These are phyloP conservation scores for Oryza longistaminata DNA, from an alignment of 176 grass and related monocot species.

Conservation along the genomic window DNA sequence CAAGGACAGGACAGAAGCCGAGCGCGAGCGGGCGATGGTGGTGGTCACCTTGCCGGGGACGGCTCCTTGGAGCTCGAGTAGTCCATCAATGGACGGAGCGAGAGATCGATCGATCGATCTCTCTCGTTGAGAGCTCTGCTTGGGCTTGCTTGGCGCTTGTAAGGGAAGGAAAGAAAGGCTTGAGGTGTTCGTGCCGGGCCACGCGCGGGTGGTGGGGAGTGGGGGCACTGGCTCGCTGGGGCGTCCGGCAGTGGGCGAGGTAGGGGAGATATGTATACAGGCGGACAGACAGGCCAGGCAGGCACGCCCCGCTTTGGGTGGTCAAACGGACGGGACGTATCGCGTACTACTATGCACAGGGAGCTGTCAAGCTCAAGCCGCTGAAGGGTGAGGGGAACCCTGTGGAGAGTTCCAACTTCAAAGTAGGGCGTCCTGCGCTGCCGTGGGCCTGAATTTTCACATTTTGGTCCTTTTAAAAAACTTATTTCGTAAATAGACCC, in stretches of 20 bases:
- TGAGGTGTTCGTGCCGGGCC: neutral
- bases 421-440: too few species aligned
- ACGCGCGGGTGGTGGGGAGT: neutral
- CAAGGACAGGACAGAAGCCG: neutral
- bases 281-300: neutral
- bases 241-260: neutral
- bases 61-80: constrained; percentile 36
- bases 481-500: too few species aligned
- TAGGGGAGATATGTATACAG: neutral
- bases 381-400: too few species aligned
- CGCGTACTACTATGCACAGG: neutral
- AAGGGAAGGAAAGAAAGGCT: neutral
- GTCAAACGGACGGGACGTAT: neutral
- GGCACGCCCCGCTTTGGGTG: neutral
- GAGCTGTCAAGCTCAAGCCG: neutral
- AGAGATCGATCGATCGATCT: neutral
- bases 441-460: too few species aligned
- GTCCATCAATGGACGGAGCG: constrained; percentile 19
- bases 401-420: too few species aligned
- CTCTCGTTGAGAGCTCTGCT: neutral
- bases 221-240: neutral
- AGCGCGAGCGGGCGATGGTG: neutral
- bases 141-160: neutral
- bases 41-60: constrained; percentile 10
- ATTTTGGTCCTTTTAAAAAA: too few species aligned